Percentiles rank a stretch among this genome's conserved stretches.
These are phyloP conservation scores for Acanthamoeba lenticulata DNA, from an alignment of 208 protist genomes.

Conservation along the genomic window DNA sequence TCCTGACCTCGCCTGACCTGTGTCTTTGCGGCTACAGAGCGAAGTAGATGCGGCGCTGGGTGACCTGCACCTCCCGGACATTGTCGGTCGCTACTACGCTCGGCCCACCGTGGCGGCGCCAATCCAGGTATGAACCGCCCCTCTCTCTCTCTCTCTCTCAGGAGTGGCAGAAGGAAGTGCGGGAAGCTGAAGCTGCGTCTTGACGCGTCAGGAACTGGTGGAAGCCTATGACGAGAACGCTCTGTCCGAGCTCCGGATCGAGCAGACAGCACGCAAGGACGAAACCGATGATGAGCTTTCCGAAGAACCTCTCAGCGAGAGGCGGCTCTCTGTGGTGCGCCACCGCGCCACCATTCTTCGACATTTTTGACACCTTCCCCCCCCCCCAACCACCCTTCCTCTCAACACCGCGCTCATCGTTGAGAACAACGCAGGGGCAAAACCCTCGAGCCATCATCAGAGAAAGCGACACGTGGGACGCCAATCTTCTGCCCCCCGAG, in stretches of 20 bases:
- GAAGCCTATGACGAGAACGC: slow-evolving; percentile 50
- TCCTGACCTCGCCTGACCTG: too few relatives aligned
- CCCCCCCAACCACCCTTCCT: too few relatives aligned
- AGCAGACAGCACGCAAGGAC: background rate
- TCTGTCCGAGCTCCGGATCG: slow-evolving; percentile 12
- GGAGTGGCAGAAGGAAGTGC: background rate
- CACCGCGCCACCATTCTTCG: background rate
- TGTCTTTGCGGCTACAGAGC: background rate
- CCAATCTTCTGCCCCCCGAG: slow-evolving; percentile 43
- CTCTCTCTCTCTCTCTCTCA: background rate
- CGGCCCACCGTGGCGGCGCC: background rate
- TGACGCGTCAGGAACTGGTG: slow-evolving; percentile 12
- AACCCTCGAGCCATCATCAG: slow-evolving; percentile 1
- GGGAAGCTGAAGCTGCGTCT: background rate
- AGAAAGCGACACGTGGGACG: slow-evolving; percentile 57
- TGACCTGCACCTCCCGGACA: slow-evolving; percentile 27
- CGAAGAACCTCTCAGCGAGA: background rate
- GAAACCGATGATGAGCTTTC: slow-evolving; percentile 32
- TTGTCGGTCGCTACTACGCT: slow-evolving; percentile 54
- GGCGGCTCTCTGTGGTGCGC: background rate
- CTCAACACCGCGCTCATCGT: too few relatives aligned
- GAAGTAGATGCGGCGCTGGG: slow-evolving; percentile 14
- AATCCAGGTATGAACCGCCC: background rate
- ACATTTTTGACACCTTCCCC: background rate
- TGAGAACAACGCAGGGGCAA: too few relatives aligned